Conservation (phyloP, 441 rosid genomes). For the Sinapis alba region DNA sequence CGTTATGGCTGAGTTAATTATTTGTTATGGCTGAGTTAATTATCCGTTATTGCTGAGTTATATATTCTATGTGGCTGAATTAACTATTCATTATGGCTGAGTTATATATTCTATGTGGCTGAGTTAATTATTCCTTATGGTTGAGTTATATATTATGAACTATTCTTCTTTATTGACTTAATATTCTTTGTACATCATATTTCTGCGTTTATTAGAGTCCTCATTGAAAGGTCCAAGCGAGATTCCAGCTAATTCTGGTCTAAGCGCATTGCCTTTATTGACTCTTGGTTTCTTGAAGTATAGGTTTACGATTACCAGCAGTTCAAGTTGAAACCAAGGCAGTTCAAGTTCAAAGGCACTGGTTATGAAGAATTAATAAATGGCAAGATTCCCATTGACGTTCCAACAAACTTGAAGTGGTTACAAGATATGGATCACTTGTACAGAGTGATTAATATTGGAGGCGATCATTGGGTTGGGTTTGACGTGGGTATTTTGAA, state of each 20-base stretch:
- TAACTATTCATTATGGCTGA: no score
- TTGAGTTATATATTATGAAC: no score
- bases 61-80: no score
- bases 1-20: no score
- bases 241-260: not conserved
- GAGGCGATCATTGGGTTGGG: not conserved
- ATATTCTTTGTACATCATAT: not conserved
- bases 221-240: not conserved
- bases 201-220: not conserved
- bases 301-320: not conserved
- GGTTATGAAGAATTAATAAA: not conserved
- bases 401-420: not conserved
- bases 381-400: not conserved
- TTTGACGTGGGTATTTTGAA: not conserved
- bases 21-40: no score
- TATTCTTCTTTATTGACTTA: no score
- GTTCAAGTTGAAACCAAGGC: not conserved
- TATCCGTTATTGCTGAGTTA: no score
- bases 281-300: not conserved
- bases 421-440: not conserved
- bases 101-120: no score
- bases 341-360: not conserved
- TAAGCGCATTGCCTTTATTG: not conserved
- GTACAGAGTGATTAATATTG: no score
- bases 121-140: no score